Conservation (phyloP, 2,329 filamentous ascomycete species). For the Metarhizium rileyi region DNA sequence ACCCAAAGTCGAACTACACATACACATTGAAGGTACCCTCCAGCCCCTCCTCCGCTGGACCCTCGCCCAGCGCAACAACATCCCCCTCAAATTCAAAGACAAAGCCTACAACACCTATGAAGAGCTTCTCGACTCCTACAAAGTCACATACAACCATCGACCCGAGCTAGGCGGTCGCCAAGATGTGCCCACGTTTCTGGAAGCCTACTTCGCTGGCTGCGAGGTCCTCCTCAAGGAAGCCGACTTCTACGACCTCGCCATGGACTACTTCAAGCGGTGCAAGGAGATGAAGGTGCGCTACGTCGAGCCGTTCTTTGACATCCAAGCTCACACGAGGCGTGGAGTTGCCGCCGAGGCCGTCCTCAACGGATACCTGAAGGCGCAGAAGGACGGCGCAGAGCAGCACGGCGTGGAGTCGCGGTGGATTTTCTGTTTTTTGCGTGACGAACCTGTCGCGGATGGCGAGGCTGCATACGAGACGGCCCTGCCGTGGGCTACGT, state of each 20-base stretch:
- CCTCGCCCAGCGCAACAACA: conserved; percentile 55
- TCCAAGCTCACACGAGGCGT: conserved; percentile 57
- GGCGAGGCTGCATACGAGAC: conserved; percentile 50
- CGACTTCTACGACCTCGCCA: conserved; percentile 65
- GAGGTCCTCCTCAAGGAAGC: conserved; percentile 53
- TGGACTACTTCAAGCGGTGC: conserved; percentile 57
- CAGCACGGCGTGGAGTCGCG: conserved; percentile 53
- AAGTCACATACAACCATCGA: conserved; percentile 40
- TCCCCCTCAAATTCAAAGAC: conserved; percentile 45
- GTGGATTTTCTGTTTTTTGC: conserved; percentile 61
- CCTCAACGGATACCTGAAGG: conserved; percentile 50
- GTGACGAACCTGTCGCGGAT: conserved; percentile 62
- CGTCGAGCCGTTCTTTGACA: conserved; percentile 70
- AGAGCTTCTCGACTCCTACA: conserved; percentile 52
- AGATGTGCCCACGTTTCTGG: conserved; percentile 42
- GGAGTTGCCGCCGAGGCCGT: conserved; percentile 53
- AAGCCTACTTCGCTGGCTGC: conserved; percentile 69
- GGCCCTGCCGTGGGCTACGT: conserved; percentile 27
- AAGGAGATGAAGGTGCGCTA: conserved; percentile 55
- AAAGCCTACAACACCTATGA: conserved; percentile 44
- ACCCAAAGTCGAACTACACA: conserved; percentile 72
- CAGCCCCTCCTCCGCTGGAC: conserved; percentile 58
- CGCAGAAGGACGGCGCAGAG: conserved; percentile 45
- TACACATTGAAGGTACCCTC: conserved; percentile 67
- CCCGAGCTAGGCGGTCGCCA: conserved; percentile 27